These are phyloP conservation scores for Vanrija pseudolonga DNA, from an alignment of 1,284 basidiomycete genomes.

Conservation along the genomic window DNA sequence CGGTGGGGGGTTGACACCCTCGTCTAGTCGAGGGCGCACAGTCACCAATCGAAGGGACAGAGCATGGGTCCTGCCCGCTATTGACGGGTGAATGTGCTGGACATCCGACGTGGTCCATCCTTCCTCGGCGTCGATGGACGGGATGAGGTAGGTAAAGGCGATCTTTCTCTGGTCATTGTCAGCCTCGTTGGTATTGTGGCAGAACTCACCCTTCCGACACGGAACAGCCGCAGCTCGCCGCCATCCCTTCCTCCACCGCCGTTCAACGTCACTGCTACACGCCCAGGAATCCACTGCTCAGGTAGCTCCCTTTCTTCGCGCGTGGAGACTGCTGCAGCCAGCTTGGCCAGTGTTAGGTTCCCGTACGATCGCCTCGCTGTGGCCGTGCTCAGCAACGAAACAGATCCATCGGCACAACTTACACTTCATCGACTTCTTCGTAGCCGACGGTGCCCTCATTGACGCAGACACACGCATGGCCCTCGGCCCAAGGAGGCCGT, in stretches of 20 bases:
- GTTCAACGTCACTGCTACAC: constrained; percentile 1
- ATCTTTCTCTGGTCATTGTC: constrained; percentile 1
- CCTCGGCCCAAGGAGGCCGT: background rate
- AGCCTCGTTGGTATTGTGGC: background rate
- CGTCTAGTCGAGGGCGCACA: background rate
- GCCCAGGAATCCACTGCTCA: background rate
- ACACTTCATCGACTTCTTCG: background rate
- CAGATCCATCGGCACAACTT: background rate
- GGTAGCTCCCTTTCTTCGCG: background rate
- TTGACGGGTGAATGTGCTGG: constrained; percentile 16
- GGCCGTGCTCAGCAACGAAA: background rate
- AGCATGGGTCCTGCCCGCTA: constrained; percentile 3
- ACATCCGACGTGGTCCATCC: constrained; percentile 12
- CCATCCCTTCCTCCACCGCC: constrained; percentile 15
- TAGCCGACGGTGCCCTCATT: background rate
- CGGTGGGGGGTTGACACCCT: background rate
- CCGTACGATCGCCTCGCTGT: background rate
- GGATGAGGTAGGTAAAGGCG: constrained; percentile 5
- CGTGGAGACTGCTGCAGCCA: background rate
- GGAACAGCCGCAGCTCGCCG: constrained; percentile 10
- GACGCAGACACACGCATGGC: background rate
- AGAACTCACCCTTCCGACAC: background rate
- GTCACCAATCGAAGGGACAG: constrained; percentile 6
- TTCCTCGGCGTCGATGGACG: background rate
- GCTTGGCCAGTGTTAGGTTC: no score